Base-by-base conservation (phyloP, 2,329 filamentous ascomycete species). In the Lasiodiplodia gonubiensis region DNA sequence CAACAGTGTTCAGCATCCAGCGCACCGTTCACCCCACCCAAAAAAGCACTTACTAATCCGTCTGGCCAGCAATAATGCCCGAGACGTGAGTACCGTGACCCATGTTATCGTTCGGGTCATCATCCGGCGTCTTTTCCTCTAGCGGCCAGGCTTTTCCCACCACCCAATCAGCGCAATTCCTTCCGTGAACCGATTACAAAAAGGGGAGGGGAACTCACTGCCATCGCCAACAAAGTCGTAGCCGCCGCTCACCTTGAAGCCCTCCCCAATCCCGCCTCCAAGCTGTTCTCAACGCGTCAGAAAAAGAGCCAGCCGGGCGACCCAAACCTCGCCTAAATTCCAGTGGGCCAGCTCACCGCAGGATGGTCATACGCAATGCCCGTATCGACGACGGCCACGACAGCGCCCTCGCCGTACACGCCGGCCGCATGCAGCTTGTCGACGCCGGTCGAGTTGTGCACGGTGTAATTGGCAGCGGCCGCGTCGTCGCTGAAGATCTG, bases 211-310 rank as follows among this genome's bases (percentile, higher is more conserved):
- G 1, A 68, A 69, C 48, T 68, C 70, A 30, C 75, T 77, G 64
- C 77, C 78, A 66, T 90, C 86, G 21, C 87, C 88, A 21, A 88
- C 84, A 51, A 88, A 79, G 69, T 89, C 87, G 42, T 80, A 80
- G 21, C 89, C 88, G 68, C 83, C 85, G 3, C 82, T 80, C 21
- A 90, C 85, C 49, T 89, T 79, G 70, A 84, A 89, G 14, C 83
- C 86, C 1, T 80, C 72, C 2, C 88, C 89, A 72, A 89, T 90
- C 72, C 88, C 88, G 55, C 87, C 87, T 42, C 89, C 89, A 0
- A 91, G 83, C 33, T 86, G 14, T n/a, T n/a, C 12, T 25, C 27
- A 21, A 12, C n/a, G 86, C 1, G 87, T 86, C 71, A 90, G 88
- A 0, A 79, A n/a, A n/a, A n/a, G n/a, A n/a, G n/a, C n/a, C n/a